Evolutionary conservation across 805 yeast genomes (phyloP), one percentile per base, ranked within the genome.

Genomic region (Sugiyamaella qingdaonensis): DNA sequence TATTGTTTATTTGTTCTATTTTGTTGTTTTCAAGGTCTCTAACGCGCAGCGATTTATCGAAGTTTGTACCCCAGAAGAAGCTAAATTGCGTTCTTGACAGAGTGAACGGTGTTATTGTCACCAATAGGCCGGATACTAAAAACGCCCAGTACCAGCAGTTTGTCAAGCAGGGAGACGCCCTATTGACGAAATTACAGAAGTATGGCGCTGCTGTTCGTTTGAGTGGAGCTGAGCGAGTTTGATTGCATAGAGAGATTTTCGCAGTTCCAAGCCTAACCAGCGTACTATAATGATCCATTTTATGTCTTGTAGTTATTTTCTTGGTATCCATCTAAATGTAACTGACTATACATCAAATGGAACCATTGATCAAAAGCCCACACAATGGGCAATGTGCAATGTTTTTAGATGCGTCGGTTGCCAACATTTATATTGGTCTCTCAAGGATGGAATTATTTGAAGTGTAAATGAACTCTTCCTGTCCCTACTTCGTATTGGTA

Each of bases 171-270:
- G 98, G 99, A 58, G 99, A 94, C 66, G 82, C 84, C 1, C 76
- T 94, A 63, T 80, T 94, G 68, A 92, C 99, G 14, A 94, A 92
- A 70, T 78, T 94, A 66, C 99, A 94, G 70, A 94, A 91, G 70
- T 94, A 92, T 63, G 96, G 96, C 46, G 97, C 98, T 44, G 97
- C 97, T 19, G 98, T 94, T 48, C 87, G 95, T 69, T 78, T 94
- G 63, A 86, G 95, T 65, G 97, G 98, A 46, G 87, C 96, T 27
- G 97, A 90, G 54, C 34, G 69, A 41, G 52, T 48, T 10, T 45
- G 32, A 32, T 14, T 33, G 39, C n/a, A 34, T 34, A 34, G 37
- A 34, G 7, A 24, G 29, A 24, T 3, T 24, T 24, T 7, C 29
- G 29, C 29, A 24, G 7, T 24, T 24, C 29, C 29, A 24, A 24